A percentile compares a stretch with the other conserved stretches of the same genome.
Conservation (phyloP, 1,139 yeast species). For the Yamadazyma atmosphaerica region DNA sequence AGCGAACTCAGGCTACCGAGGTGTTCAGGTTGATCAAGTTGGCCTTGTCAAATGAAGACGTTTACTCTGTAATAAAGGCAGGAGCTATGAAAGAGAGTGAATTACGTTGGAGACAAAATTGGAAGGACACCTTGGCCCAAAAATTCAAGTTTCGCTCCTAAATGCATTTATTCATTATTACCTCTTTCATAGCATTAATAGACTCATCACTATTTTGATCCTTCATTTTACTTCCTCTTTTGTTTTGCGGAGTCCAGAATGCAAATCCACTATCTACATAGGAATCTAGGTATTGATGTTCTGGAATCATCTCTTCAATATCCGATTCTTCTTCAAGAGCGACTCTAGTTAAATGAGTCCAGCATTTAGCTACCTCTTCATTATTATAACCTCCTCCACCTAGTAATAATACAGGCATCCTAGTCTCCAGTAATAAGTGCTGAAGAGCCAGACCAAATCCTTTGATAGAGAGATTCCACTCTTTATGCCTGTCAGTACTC, state of each 20-base stretch:
- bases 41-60: constrained; percentile 42
- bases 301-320: constrained; percentile 49
- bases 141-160: constrained; percentile 14
- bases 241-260: constrained; percentile 45
- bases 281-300: constrained; percentile 45
- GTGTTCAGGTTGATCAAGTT: constrained; percentile 50
- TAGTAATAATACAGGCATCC: constrained; percentile 44
- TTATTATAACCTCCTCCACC: constrained; percentile 84
- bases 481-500: constrained; percentile 51
- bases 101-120: constrained; percentile 73
- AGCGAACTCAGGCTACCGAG: constrained; percentile 39
- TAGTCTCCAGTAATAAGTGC: constrained; percentile 13
- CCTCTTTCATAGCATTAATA: constrained; percentile 4
- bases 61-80: constrained; percentile 40
- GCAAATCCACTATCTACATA: constrained; percentile 49
- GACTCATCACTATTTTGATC: constrained; percentile 36
- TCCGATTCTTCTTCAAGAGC: constrained; percentile 18
- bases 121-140: constrained; percentile 43
- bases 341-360: constrained; percentile 56
- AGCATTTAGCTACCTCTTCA: constrained; percentile 62
- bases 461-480: constrained; percentile 66
- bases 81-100: constrained; percentile 76
- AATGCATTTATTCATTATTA: constrained; percentile 1
- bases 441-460: constrained; percentile 46
- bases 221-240: constrained; percentile 27